Evolutionary conservation across 495 filamentous ascomycete species (phyloP), one percentile per base, ranked within the genome.

Genomic region (Penicillium waksmanii): DNA sequence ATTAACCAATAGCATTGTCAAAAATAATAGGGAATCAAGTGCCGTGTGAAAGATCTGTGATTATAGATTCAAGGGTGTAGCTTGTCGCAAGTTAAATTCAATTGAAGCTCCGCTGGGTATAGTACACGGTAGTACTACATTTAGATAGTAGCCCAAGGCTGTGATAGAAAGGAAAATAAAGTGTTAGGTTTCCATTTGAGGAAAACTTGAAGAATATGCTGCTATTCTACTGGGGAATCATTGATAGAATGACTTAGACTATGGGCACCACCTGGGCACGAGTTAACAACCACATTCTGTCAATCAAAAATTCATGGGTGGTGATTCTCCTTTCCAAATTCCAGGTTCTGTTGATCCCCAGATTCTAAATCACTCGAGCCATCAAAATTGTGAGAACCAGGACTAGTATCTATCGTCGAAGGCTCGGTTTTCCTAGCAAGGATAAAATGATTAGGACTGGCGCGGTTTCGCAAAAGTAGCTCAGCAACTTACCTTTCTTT

Each of bases 401-500:
- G 52, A 33, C 38, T 2, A 48, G 8, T 34, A 13, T 38, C 3
- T n/a, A n/a, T 13, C 38, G 13, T 33, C 47, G 15, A 56, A 31
- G 8, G 40, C 35, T 53, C 42, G 0, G 11, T 13, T 36, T 51
- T 65, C 34, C 63, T 65, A 52, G 23, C 23, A 23, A 4, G 49
- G 36, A 58, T 27, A 55, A 10, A n/a, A 46, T 17, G 10, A 38
- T 46, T 46, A 46, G 3, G 1, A 56, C 12, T n/a, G 12, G 7
- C 12, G 10, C 12, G 15, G 36, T 12, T 38, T 13, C 36, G 12
- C 36, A 38, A 38, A 38, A 2, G 10, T 38, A 5, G 1, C 12
- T 38, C 36, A 9, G 11, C 3, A 38, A 38, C 67, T 66, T 61
- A 74, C 71, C 66, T 64, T 27, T 65, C 64, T 3, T 61, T 55